These are phyloP conservation scores for Claviceps sorghi DNA, from an alignment of 2,329 filamentous ascomycete species.

Conservation along the genomic window DNA sequence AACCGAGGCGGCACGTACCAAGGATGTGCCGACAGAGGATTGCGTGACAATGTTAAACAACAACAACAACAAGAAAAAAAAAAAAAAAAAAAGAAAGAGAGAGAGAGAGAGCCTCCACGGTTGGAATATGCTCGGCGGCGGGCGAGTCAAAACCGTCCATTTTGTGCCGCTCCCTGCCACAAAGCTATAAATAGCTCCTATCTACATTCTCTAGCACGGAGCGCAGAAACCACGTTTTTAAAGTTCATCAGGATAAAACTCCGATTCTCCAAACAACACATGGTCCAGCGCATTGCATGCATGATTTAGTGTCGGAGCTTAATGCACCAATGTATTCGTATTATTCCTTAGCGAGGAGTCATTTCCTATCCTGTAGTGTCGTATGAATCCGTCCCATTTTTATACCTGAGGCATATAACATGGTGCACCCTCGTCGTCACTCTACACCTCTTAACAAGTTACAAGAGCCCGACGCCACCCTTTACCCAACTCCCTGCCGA, in stretches of 20 bases:
- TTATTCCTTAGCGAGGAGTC: background rate
- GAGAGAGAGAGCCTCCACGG: too few relatives aligned
- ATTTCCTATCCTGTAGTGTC: background rate
- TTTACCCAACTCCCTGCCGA: background rate
- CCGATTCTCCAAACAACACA: background rate
- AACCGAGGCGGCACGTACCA: too few relatives aligned
- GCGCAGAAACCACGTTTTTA: background rate
- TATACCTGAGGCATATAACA: too few relatives aligned
- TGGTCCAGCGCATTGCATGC: background rate
- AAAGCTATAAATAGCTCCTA: too few relatives aligned
- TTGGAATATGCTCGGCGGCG: background rate
- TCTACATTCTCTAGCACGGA: too few relatives aligned
- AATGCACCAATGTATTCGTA: background rate
- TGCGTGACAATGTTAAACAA: too few relatives aligned
- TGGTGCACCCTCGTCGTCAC: background rate
- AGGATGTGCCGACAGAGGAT: too few relatives aligned
- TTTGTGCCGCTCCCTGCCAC: too few relatives aligned
- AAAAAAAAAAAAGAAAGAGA: too few relatives aligned
- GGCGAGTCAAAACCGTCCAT: background rate
- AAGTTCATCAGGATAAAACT: background rate
- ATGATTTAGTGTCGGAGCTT: background rate
- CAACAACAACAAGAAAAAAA: too few relatives aligned
- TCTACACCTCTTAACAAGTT: background rate
- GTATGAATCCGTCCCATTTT: background rate
- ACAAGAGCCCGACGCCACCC: background rate